Conservation (phyloP, 2,329 filamentous ascomycete species). For the Ilyonectria destructans region DNA sequence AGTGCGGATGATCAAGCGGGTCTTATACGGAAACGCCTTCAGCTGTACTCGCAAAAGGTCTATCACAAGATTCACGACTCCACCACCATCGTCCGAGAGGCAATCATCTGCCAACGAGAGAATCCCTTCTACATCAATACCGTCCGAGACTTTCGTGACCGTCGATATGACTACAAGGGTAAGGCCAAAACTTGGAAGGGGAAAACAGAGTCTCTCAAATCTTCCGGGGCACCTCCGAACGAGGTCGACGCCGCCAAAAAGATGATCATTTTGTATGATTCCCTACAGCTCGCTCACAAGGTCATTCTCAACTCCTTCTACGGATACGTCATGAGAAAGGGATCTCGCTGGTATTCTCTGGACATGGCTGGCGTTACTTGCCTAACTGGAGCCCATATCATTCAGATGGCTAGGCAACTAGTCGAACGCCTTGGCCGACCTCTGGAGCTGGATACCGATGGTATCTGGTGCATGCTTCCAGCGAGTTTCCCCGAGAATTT, state of each 20-base stretch:
- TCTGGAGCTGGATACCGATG: conserved; percentile 95
- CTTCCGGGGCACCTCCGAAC: conserved; percentile 79
- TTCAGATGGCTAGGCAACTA: conserved; percentile 93
- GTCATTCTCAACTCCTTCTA: conserved; percentile 99
- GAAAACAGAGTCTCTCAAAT: conserved; percentile 90
- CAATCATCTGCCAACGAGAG: conserved; percentile 97
- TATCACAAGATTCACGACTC: conserved; percentile 99
- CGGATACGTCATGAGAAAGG: conserved; percentile 99
- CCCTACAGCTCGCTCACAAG: conserved; percentile 96
- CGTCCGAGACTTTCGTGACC: conserved; percentile 95
- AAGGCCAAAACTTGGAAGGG: conserved; percentile 99
- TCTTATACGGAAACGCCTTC: conserved; percentile 88
- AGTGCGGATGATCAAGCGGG: conserved; percentile 85
- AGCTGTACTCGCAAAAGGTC: conserved; percentile 97
- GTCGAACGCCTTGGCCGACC: conserved; percentile 95
- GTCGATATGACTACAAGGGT: conserved; percentile 98
- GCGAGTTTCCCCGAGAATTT: conserved; percentile 98
- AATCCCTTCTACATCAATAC: conserved; percentile 99
- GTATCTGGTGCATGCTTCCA: conserved; percentile 99
- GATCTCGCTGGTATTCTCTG: conserved; percentile 98
- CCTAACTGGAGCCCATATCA: conserved; percentile 95
- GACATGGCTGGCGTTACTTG: conserved; percentile 99
- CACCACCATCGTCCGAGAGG: conserved; percentile 92
- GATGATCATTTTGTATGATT: conserved; percentile 98
- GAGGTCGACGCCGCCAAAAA: conserved; percentile 98